phyloP scores from a whole-genome alignment of 1,284 basidiomycete genomes.

The Rhodotorula sp. region DNA sequence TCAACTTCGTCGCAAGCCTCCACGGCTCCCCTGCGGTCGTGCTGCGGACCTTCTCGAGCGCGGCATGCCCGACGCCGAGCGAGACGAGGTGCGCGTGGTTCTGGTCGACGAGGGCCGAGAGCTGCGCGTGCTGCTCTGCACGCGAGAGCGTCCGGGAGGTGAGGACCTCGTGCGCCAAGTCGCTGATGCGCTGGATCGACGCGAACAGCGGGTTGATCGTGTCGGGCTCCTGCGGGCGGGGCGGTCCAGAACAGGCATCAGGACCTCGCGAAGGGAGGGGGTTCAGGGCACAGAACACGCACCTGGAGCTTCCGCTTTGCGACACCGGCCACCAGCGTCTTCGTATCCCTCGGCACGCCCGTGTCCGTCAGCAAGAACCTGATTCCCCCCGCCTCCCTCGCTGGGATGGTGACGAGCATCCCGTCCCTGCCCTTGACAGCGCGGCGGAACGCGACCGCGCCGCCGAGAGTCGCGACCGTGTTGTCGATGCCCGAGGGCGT shows the following conservation, averaged over 20 bases:
- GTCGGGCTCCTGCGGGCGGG: slow-evolving; percentile 66
- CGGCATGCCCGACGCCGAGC: slow-evolving; percentile 91
- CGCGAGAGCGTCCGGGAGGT: slow-evolving; percentile 68
- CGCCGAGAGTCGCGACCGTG: slow-evolving; percentile 88
- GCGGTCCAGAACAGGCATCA: not conserved
- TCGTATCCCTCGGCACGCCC: slow-evolving; percentile 88
- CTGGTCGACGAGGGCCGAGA: slow-evolving; percentile 69
- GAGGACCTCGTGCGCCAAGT: slow-evolving; percentile 74
- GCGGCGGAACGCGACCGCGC: slow-evolving; percentile 87
- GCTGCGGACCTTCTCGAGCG: slow-evolving; percentile 77
- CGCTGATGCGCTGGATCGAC: slow-evolving; percentile 76
- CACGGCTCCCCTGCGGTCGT: slow-evolving; percentile 68
- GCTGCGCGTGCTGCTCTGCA: slow-evolving; percentile 58
- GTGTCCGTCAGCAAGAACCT: slow-evolving; percentile 91
- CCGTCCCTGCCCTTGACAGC: slow-evolving; percentile 69
- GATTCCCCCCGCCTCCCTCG: slow-evolving; percentile 53
- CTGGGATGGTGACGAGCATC: not conserved
- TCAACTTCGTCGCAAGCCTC: slow-evolving; percentile 88
- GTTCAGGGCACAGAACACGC: slow-evolving; percentile 48
- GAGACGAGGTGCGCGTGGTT: slow-evolving; percentile 84
- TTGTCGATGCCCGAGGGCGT: slow-evolving; percentile 98
- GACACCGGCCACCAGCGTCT: slow-evolving; percentile 88
- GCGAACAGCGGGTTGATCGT: slow-evolving; percentile 71
- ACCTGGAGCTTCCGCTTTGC: slow-evolving; percentile 69
- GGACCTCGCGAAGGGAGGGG: slow-evolving; percentile 36